Base-by-base conservation (phyloP, 805 yeast species). In the Sporopachydermia lactativora region DNA sequence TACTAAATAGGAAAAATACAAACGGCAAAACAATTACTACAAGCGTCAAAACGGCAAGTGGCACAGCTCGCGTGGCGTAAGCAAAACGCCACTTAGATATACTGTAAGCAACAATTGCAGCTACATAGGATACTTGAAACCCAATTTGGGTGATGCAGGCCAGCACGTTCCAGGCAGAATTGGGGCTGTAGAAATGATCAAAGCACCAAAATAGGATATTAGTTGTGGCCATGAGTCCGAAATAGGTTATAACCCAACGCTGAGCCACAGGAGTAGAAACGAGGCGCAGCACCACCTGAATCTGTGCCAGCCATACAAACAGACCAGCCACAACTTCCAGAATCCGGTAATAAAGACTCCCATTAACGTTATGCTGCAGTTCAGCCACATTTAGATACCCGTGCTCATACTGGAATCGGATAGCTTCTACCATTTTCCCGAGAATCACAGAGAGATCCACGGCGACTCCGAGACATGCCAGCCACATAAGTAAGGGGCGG, bases 391-490 rank as follows among this genome's bases (percentile, higher is more conserved):
- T 79, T 41, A 79, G 73, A 41, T 68, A 64, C 46, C 79, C 75
- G 1, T 50, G 45, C 4, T 52, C 53, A 50, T 75, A 79, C 51
- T 81, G 85, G 0, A 40, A 28, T 17, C 61, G 48, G 36, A 82
- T 64, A 2, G 66, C 61, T 1, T 53, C 47, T 13, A 77, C 71
- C 19, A 75, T 52, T 42, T 61, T 61, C 2, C 59, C 51, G 14
- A 82, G 54, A 8, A 73, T 56, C 1, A 71, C 68, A 1, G 84
- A 75, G 40, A 71, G 62, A 5, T 70, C 63, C 1, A 71, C 57
- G 11, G 84, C 73, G 42, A 68, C 69, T 41, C 74, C 61, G 15
- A 76, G 47, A n/a, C 80, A 73, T 3, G 81, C 73, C 5, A 76
- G 19, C 34, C 70, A 71, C 31, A 82, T 68, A 36, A 75, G 55